These are phyloP conservation scores for Saturnispora galanensis DNA, from an alignment of 805 yeast species.

Conservation along the genomic window DNA sequence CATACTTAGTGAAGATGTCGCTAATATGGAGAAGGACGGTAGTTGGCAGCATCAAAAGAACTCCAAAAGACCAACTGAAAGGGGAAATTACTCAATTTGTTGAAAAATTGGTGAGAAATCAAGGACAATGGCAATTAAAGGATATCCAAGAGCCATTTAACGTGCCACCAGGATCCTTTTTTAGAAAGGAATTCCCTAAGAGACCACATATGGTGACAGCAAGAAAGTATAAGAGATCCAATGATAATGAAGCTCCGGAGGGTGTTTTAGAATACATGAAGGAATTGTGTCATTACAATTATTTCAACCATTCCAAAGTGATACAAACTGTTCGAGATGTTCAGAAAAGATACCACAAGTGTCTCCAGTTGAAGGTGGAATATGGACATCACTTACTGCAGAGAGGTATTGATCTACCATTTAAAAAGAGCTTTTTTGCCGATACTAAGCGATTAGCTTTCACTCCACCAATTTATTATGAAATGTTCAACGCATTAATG, in stretches of 20 bases:
- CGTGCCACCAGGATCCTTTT: too few species aligned
- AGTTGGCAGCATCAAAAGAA: background rate
- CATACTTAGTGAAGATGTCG: background rate
- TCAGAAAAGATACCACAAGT: background rate
- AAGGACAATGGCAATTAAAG: too few species aligned
- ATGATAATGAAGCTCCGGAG: background rate
- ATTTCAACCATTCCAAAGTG: slow-evolving; percentile 2
- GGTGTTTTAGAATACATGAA: background rate
- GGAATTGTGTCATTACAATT: slow-evolving; percentile 6
- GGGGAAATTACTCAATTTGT: background rate
- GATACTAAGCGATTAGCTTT: background rate
- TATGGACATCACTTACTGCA: slow-evolving; percentile 1
- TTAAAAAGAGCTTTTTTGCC: background rate
- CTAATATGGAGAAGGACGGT: too few species aligned
- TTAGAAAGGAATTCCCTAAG: too few species aligned
- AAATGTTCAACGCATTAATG: background rate
- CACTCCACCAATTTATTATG: background rate
- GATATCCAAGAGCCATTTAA: background rate
- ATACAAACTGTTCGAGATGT: background rate
- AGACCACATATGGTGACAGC: background rate
- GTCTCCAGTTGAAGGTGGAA: background rate
- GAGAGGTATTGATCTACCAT: slow-evolving; percentile 3
- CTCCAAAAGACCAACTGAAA: background rate
- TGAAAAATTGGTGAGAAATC: background rate
- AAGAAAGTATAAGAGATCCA: background rate